Conservation (phyloP, 1,284 basidiomycete genomes). For the Hemileia vastatrix region DNA sequence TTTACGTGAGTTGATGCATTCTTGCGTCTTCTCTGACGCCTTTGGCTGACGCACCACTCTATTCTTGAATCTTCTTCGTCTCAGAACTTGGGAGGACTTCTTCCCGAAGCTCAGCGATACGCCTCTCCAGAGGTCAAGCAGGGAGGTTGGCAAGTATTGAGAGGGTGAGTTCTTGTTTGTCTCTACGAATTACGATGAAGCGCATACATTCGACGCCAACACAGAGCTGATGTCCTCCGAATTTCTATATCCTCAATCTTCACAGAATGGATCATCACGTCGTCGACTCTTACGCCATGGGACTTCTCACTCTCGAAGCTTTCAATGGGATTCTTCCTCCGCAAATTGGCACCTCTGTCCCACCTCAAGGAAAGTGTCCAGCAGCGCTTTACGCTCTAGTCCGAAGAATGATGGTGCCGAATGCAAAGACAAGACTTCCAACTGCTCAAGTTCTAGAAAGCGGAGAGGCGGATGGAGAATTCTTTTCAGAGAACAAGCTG, state of each 20-base stretch:
- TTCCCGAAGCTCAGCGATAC: conserved; percentile 43
- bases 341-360: conserved; percentile 62
- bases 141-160: conserved; percentile 67
- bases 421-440: conserved; percentile 64
- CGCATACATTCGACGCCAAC: no score
- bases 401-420: conserved; percentile 81
- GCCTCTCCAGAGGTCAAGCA: conserved; percentile 79
- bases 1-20: conserved; percentile 57
- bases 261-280: conserved; percentile 59
- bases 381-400: conserved; percentile 63
- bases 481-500: conserved; percentile 73
- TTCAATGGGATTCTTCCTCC: conserved; percentile 69
- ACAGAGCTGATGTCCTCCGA: background rate
- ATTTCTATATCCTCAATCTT: background rate
- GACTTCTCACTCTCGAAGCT: conserved; percentile 70
- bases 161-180: conserved; percentile 56
- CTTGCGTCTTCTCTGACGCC: conserved; percentile 26
- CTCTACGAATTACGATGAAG: background rate
- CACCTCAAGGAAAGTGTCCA: conserved; percentile 67
- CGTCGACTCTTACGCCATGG: conserved; percentile 74
- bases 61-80: no score
- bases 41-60: no score
- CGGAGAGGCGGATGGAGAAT: conserved; percentile 52
- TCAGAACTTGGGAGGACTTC: conserved; percentile 54
- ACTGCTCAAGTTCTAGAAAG: conserved; percentile 63